Evolutionary conservation across 371 early-diverging fungal genomes (phyloP).

Genomic region (Fennellomyces sp.): DNA sequence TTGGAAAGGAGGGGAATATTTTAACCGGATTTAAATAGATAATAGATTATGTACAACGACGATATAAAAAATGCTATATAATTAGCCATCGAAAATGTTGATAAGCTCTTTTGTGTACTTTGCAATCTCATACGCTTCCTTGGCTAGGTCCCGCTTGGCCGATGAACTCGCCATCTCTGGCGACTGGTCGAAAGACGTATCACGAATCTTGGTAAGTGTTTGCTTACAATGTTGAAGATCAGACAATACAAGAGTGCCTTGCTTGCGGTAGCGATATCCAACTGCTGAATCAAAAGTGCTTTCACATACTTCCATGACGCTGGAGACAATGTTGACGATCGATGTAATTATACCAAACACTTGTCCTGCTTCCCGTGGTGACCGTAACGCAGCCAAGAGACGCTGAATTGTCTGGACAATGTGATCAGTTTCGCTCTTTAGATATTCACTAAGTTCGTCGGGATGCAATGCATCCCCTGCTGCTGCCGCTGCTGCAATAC

Average conservation of each 20-base stretch:
- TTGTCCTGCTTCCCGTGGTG: constrained; percentile 65
- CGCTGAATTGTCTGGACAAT: constrained; percentile 89
- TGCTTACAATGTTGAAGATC: constrained; percentile 72
- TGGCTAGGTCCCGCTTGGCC: constrained; percentile 85
- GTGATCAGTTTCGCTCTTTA: constrained; percentile 85
- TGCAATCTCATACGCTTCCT: constrained; percentile 91
- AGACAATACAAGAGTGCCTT: constrained; percentile 60
- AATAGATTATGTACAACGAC: neutral
- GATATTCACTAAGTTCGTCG: constrained; percentile 52
- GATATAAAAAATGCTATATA: neutral
- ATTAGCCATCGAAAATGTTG: constrained; percentile 41
- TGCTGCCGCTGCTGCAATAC: neutral
- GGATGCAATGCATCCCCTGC: constrained; percentile 1
- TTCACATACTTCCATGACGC: constrained; percentile 46
- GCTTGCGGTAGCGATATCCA: constrained; percentile 39
- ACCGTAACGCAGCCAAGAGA: constrained; percentile 73
- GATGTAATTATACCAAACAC: constrained; percentile 69
- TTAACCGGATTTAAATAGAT: neutral
- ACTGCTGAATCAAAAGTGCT: constrained; percentile 43
- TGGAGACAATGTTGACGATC: constrained; percentile 61
- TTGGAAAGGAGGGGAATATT: neutral
- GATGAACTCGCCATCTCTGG: constrained; percentile 58
- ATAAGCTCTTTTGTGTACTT: constrained; percentile 82
- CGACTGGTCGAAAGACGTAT: constrained; percentile 34
- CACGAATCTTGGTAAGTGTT: constrained; percentile 72